Conservation (phyloP, 345 rosid genomes). For the Salix caprea region DNA sequence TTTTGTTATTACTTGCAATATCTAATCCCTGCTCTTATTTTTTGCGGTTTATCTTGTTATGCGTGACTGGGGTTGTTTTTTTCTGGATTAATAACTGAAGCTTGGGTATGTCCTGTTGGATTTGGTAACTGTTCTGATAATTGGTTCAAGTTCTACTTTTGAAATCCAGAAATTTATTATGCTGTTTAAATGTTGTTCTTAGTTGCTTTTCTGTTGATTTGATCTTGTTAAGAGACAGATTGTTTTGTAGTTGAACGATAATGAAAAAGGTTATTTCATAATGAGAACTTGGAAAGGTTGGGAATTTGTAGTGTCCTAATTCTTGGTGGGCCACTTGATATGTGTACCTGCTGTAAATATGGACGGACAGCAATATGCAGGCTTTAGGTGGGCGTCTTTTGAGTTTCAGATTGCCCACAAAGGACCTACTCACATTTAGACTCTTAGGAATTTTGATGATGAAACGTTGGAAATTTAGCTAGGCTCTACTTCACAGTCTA, state of each 20-base stretch:
- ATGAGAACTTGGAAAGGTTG: too few relatives aligned
- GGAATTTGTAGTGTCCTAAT: conserved; percentile 48
- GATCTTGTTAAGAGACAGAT: not conserved
- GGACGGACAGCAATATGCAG: conserved; percentile 54
- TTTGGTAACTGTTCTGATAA: not conserved
- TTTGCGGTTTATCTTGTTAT: not conserved
- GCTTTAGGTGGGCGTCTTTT: conserved; percentile 60
- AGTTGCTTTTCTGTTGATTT: not conserved
- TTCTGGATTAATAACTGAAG: not conserved
- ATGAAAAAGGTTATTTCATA: not conserved
- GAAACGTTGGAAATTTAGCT: not conserved
- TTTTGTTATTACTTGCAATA: not conserved
- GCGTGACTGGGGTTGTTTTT: not conserved
- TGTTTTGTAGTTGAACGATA: not conserved
- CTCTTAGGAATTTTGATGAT: not conserved
- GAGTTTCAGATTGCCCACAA: conserved; percentile 44
- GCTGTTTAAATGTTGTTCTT: not conserved
- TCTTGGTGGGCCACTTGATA: conserved; percentile 66
- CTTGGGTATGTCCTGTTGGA: not conserved
- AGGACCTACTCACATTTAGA: conserved; percentile 41
- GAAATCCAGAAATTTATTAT: not conserved
- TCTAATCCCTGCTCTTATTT: not conserved
- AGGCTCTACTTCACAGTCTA: not conserved
- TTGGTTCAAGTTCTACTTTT: not conserved
- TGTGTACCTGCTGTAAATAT: conserved; percentile 73